Base-by-base conservation (phyloP, 768 basidiomycete species). In the Amanita inopinata region DNA sequence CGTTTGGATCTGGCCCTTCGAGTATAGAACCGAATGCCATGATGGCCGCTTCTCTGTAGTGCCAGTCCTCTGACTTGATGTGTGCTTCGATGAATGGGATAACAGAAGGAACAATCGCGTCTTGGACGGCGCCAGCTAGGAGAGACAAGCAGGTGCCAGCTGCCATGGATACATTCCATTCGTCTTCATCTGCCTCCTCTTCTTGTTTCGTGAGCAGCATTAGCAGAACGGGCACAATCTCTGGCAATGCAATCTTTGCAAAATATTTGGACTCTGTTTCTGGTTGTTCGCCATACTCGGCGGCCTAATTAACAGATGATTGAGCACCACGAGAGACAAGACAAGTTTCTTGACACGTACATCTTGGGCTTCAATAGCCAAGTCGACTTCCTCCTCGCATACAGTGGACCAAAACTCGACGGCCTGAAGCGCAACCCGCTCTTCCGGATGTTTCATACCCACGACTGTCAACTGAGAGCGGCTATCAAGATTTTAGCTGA, bases 331-430 rank as follows among this genome's bases (percentile, higher is more conserved):
- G 17, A 28, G 19, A 15, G n/a, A 18, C 5, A 38, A 31, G n/a
- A 19, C n/a, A n/a, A n/a, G n/a, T n/a, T n/a, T n/a, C n/a, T n/a
- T n/a, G n/a, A n/a, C 8, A 57, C 69, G 43, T 55, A 89, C 90
- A 70, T 97, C 94, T 48, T 88, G 83, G 1, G 87, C 87, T 56
- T 97, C 93, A 51, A 90, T 73, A 14, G 84, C 81, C 36, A 97
- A 69, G 45, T 97, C 93, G 17, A 91, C 80, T 61, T 99, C 96
- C 60, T 96, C 90, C 58, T 99, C 94, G 55, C 92, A 97, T 1
- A 98, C 94, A 5, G 94, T 97, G 3, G 93, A 93, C 96, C 96
- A 99, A 63, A 99, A 99, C 57, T 99, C 96, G 40, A 99, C 83
- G 17, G 96, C 96, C 61, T 99, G 96, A 20, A 97, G 63, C 0